A percentile compares a stretch with the other conserved stretches of the same genome.
Conservation (phyloP, 306 rosid genomes). For the Hippophae gyantsensis region DNA sequence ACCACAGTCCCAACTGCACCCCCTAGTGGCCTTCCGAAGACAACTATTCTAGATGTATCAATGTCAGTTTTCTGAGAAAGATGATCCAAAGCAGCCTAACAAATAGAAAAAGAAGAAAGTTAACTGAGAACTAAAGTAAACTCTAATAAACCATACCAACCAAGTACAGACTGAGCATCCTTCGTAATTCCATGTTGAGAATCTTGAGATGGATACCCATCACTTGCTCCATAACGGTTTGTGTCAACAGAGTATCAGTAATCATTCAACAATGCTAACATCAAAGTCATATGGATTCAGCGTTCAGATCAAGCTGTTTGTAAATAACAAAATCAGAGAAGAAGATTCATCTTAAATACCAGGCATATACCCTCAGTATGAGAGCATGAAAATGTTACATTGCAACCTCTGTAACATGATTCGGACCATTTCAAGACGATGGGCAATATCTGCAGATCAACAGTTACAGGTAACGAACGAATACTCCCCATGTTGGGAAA, state of each 20-base stretch:
- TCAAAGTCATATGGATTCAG: conserved; percentile 1
- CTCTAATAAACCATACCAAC: conserved; percentile 6
- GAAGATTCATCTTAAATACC: conserved; percentile 7
- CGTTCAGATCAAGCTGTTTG: conserved; percentile 1
- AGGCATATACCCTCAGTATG: conserved; percentile 77
- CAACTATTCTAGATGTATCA: conserved; percentile 80
- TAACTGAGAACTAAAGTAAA: not conserved
- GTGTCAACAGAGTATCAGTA: conserved; percentile 8
- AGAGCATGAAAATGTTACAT: conserved; percentile 94
- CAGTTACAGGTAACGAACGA: conserved; percentile 53
- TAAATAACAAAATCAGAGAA: not conserved
- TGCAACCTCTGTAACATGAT: conserved; percentile 73
- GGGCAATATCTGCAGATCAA: conserved; percentile 79
- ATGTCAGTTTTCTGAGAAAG: conserved; percentile 89
- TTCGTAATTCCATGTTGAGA: conserved; percentile 84
- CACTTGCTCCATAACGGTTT: conserved; percentile 91
- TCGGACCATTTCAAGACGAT: conserved; percentile 96
- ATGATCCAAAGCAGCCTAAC: conserved; percentile 93
- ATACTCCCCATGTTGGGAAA: not conserved
- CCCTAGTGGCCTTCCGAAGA: conserved; percentile 97
- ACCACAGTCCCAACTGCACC: conserved; percentile 98
- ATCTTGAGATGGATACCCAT: conserved; percentile 92
- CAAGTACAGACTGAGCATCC: conserved; percentile 75
- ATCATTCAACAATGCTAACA: not conserved
- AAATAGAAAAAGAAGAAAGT: conserved; percentile 17